Conservation (phyloP, 1,139 yeast genomes). For the Hemisphaericaspora subhashii region DNA sequence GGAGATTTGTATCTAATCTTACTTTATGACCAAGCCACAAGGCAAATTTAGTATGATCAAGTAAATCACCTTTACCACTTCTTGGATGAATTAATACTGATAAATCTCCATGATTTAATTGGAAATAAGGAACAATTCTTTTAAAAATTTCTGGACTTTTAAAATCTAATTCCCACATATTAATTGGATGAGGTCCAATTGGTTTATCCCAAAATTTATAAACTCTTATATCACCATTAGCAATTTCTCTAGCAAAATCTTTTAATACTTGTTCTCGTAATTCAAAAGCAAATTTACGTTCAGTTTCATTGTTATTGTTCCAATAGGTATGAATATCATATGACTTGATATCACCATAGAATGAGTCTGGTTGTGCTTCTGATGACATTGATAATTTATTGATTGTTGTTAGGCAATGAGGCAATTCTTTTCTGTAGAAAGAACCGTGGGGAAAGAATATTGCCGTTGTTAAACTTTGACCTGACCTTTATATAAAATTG, state of each 20-base stretch:
- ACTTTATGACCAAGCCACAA: conserved; percentile 52
- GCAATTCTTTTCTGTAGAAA: no score
- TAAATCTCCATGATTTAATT: conserved; percentile 50
- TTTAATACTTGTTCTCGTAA: conserved; percentile 40
- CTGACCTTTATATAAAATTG: no score
- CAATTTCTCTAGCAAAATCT: conserved; percentile 49
- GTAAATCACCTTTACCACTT: conserved; percentile 37
- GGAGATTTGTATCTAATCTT: conserved; percentile 17
- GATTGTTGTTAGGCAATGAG: no score
- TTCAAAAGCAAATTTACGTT: conserved; percentile 35
- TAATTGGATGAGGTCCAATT: conserved; percentile 58
- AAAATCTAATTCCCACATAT: conserved; percentile 46
- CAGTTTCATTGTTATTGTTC: conserved; percentile 35
- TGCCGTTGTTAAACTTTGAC: no score
- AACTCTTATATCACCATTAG: conserved; percentile 42
- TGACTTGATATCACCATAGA: conserved; percentile 35
- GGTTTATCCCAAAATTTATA: conserved; percentile 50
- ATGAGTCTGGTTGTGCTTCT: conserved; percentile 8
- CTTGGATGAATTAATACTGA: conserved; percentile 58
- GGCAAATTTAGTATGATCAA: conserved; percentile 54
- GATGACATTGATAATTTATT: not conserved
- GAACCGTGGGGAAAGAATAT: no score
- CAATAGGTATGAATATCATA: conserved; percentile 61
- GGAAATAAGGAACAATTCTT: conserved; percentile 39
- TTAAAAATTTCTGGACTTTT: conserved; percentile 30